A percentile compares a stretch with the other conserved stretches of the same genome.
Conservation (phyloP, 768 basidiomycete genomes). For the Lactarius sanguifluus region DNA sequence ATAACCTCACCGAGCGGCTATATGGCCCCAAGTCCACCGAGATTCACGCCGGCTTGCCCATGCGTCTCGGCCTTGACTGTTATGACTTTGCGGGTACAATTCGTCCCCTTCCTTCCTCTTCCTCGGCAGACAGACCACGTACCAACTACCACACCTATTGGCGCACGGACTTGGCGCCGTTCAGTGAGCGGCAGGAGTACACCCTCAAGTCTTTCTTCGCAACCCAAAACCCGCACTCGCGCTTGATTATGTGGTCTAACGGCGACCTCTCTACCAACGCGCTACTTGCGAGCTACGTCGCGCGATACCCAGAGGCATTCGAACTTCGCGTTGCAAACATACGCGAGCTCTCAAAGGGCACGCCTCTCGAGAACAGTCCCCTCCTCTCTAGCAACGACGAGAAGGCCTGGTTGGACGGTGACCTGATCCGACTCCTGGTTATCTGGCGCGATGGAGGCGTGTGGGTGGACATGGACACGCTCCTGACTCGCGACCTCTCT, state of each 20-base stretch:
- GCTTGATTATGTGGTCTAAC: constrained; percentile 90
- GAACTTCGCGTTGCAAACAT: constrained; percentile 71
- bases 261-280: constrained; percentile 60
- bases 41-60: constrained; percentile 75
- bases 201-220: constrained; percentile 94
- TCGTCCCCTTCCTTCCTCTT: constrained; percentile 28
- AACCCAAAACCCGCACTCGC: constrained; percentile 69
- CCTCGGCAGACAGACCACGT: constrained; percentile 40
- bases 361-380: constrained; percentile 66
- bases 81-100: constrained; percentile 91
- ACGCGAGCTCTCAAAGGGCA: constrained; percentile 63
- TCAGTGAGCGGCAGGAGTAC: constrained; percentile 80
- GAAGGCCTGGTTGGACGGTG: constrained; percentile 94
- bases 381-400: constrained; percentile 62
- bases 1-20: constrained; percentile 65
- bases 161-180: constrained; percentile 83
- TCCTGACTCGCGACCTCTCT: constrained; percentile 82
- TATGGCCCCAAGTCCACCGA: constrained; percentile 65
- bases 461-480: constrained; percentile 97
- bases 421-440: constrained; percentile 83
- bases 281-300: constrained; percentile 60
- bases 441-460: constrained; percentile 90
- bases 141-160: constrained; percentile 90
- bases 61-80: constrained; percentile 84
- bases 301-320: constrained; percentile 68